phyloP scores from a whole-genome alignment of 768 basidiomycete genomes.

The Tulasnella sp. region DNA sequence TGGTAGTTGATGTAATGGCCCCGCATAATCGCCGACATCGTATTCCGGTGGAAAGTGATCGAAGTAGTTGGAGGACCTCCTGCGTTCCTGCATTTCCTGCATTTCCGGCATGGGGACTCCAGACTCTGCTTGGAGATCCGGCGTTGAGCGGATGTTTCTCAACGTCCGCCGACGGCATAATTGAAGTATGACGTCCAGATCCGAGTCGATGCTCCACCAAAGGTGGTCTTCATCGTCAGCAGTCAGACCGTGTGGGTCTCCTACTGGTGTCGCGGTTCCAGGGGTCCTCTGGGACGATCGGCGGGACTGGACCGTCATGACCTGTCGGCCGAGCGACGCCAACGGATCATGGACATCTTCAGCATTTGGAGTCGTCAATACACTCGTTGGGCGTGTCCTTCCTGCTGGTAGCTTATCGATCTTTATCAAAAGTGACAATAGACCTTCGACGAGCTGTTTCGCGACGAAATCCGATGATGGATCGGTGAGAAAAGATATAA shows the following conservation, averaged over 20 bases:
- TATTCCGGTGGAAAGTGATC: slow-evolving; percentile 43
- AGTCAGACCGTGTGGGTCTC: slow-evolving; percentile 33
- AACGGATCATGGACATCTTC: slow-evolving; percentile 27
- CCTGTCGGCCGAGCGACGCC: slow-evolving; percentile 52
- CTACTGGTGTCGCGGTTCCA: slow-evolving; percentile 34
- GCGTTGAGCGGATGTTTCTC: neutral
- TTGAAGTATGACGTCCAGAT: slow-evolving; percentile 56
- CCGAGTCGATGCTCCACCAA: slow-evolving; percentile 64
- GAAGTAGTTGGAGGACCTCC: slow-evolving; percentile 24
- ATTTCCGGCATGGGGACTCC: slow-evolving; percentile 17
- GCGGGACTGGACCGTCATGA: slow-evolving; percentile 56
- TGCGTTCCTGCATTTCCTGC: slow-evolving; percentile 29
- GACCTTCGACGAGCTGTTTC: slow-evolving; percentile 51
- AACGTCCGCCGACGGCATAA: slow-evolving; percentile 56
- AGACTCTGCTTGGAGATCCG: slow-evolving; percentile 1
- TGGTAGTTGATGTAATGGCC: neutral
- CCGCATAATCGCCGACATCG: slow-evolving; percentile 27
- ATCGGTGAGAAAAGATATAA: slow-evolving; percentile 30
- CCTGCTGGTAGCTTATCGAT: slow-evolving; percentile 48
- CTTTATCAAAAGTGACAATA: slow-evolving; percentile 59
- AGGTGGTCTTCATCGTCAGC: slow-evolving; percentile 25
- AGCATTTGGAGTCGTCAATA: neutral
- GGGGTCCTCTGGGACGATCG: slow-evolving; percentile 29
- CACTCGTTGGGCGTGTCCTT: slow-evolving; percentile 16
- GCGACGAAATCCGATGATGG: slow-evolving; percentile 33